Evolutionary conservation across 169 alveolate species (phyloP).

Genomic region (Cryptosporidium canis): DNA sequence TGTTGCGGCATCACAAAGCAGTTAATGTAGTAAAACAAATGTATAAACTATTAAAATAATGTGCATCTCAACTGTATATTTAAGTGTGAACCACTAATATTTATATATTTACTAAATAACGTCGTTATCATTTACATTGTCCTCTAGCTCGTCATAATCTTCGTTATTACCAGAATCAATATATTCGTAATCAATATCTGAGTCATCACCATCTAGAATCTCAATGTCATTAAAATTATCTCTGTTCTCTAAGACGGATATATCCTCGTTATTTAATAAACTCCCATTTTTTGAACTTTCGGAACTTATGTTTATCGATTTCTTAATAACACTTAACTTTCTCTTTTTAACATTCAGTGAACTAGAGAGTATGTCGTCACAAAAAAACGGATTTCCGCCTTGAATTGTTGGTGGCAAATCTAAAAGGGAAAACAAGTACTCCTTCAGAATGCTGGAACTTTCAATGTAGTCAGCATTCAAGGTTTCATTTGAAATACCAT

Average conservation of each 20-base stretch:
- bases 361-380: conserved; percentile 3
- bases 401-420: background rate
- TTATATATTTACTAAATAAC: background rate
- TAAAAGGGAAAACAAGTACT: conserved; percentile 35
- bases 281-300: background rate
- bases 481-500: background rate
- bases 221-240: conserved; percentile 8
- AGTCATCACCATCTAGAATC: conserved; percentile 13
- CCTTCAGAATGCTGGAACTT: background rate
- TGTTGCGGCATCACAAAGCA: conserved; percentile 55
- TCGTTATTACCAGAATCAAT: conserved; percentile 1
- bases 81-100: background rate
- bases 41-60: background rate
- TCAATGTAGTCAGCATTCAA: background rate
- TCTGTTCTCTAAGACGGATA: background rate
- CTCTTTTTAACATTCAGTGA: conserved; percentile 4
- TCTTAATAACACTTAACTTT: background rate
- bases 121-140: conserved; percentile 54
- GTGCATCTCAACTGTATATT: background rate
- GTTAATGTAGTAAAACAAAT: background rate
- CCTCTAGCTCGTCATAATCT: conserved; percentile 65
- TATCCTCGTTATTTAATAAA: conserved; percentile 40
- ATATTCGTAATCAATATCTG: conserved; percentile 44
- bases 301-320: background rate
- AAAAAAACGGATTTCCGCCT: conserved; percentile 5